Percentiles rank a stretch among this genome's conserved stretches.
These are phyloP conservation scores for Fusarium sambucinum DNA, from an alignment of 2,329 filamentous ascomycete species.

Conservation along the genomic window DNA sequence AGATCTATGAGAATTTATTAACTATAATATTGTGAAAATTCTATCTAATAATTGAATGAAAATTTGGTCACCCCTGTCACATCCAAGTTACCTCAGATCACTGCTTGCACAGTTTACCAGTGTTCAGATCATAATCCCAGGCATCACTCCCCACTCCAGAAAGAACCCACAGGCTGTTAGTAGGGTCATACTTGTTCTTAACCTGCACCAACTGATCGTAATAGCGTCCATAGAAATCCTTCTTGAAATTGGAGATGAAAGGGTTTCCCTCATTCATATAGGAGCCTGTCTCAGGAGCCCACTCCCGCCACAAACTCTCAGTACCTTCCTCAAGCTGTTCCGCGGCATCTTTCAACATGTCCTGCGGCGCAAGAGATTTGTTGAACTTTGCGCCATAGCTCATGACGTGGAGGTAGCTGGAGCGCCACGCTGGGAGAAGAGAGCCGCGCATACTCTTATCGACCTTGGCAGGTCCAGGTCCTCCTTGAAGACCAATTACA, in stretches of 20 bases:
- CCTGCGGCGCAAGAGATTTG: neutral
- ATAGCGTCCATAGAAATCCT: neutral
- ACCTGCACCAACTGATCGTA: neutral
- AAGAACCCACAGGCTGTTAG: neutral
- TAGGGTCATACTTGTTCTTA: neutral
- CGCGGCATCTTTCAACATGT: neutral
- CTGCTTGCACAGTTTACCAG: neutral
- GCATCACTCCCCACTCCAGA: neutral
- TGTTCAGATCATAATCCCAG: neutral
- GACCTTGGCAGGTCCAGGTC: neutral
- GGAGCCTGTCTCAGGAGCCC: neutral
- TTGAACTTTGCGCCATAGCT: neutral
- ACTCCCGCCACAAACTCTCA: neutral
- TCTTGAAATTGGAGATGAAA: neutral
- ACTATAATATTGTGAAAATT: too few relatives aligned
- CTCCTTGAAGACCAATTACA: conserved; percentile 1
- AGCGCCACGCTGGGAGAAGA: neutral
- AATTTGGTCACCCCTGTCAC: too few relatives aligned
- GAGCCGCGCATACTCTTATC: neutral
- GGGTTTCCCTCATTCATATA: conserved; percentile 1
- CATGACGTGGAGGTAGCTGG: neutral
- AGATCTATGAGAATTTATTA: too few relatives aligned
- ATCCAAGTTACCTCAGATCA: too few relatives aligned
- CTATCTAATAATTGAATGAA: too few relatives aligned
- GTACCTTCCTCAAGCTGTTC: neutral